Base-by-base conservation (phyloP, 1,139 yeast genomes). In the Blastobotrys illinoisensis region DNA sequence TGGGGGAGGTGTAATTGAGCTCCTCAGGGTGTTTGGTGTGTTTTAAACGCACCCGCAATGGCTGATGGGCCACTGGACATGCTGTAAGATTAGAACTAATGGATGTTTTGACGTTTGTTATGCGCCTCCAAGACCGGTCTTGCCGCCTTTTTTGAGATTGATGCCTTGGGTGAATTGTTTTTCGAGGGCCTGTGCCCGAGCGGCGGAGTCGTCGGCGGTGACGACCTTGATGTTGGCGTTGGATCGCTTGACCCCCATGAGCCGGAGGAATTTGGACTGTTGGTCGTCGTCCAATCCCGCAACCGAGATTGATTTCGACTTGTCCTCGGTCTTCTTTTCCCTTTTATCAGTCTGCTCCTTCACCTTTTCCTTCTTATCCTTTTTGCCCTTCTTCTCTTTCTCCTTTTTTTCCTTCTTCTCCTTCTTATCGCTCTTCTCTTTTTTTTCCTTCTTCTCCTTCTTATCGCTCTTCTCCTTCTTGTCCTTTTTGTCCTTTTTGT, bases 1-100 rank as follows among this genome's bases (percentile, higher is more conserved):
- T 59, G 97, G 97, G 57, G 96, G 96, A 62, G 95, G 93, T 58
- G 60, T 88, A 11, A 76, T 90, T 51, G 95, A 89, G 69, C 63
- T 89, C 53, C 60, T 88, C 32, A 57, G 63, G 50, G 52, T 71
- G 47, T 52, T 71, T 20, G 68, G 68, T n/a, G 28, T 62, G 18
- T 59, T 61, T 52, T 65, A 60, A 56, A 14, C 16, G n/a, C n/a
- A n/a, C n/a, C n/a, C n/a, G n/a, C n/a, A n/a, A n/a, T n/a, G n/a
- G n/a, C n/a, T n/a, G 9, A 26, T 13, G 9, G 32, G 32, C 32
- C 32, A 7, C n/a, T 26, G 21, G 16, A 24, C 24, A 36, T 50
- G 13, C 32, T 9, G 32, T 26, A 26, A 26, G 32, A 26, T 26
- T 26, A 26, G 13, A 13, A 32, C 40, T 32, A 32, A 44, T 28